phyloP scores from a whole-genome alignment of 2,329 filamentous ascomycete genomes.

The Karstenula rhodostoma region DNA sequence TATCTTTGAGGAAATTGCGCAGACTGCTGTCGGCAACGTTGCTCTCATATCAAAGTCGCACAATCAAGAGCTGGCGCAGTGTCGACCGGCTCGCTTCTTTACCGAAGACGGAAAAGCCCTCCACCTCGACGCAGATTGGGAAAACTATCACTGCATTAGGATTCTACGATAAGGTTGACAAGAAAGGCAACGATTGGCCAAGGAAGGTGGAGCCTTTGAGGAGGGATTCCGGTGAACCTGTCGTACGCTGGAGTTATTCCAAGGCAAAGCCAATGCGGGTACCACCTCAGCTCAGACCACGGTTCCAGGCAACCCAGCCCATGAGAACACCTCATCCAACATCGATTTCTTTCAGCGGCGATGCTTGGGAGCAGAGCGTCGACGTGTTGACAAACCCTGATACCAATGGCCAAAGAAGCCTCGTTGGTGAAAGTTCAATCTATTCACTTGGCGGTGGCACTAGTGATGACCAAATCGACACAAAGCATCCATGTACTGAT shows the following conservation, averaged over 20 bases:
- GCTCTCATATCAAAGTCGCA: not conserved
- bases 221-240: not conserved
- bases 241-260: not conserved
- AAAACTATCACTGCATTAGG: not conserved
- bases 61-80: not conserved
- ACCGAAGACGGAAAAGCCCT: not conserved
- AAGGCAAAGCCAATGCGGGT: not conserved
- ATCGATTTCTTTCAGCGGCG: conserved; percentile 7
- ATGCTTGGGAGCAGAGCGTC: not conserved
- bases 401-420: not conserved
- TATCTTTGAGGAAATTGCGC: not conserved
- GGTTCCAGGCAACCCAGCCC: conserved; percentile 4
- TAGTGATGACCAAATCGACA: not conserved
- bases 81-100: conserved; percentile 1
- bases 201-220: not conserved
- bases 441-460: not conserved
- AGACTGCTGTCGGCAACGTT: not conserved
- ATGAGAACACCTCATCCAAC: conserved; percentile 16
- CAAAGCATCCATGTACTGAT: not conserved
- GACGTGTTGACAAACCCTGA: not conserved
- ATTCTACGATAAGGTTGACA: not conserved
- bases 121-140: not conserved
- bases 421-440: not conserved
- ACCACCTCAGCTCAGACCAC: not conserved
- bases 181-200: not conserved